These are phyloP conservation scores for Cavenderia fasciculata DNA, from an alignment of 78 protist species.

Conservation along the genomic window DNA sequence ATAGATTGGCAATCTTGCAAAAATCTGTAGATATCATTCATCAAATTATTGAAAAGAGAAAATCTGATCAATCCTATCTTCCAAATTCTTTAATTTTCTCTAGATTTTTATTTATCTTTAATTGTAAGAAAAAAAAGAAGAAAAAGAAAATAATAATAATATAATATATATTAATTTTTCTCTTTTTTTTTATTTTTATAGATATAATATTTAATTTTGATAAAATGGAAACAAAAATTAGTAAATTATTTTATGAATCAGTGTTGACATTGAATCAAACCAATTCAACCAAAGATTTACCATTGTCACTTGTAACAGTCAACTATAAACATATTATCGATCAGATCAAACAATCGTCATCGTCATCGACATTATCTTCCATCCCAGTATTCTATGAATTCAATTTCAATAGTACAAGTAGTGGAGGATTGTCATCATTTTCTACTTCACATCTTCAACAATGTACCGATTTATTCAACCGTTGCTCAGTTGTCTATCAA, in stretches of 20 bases:
- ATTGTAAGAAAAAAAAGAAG: not conserved
- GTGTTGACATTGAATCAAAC: not conserved
- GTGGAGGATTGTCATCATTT: not conserved
- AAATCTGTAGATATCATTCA: not conserved
- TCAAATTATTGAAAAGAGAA: not conserved
- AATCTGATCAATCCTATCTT: not conserved
- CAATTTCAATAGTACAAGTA: not conserved
- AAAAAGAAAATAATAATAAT: not conserved
- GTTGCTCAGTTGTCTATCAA: not conserved
- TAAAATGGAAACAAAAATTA: not conserved
- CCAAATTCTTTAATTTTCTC: conserved; percentile 44
- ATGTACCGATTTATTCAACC: not conserved
- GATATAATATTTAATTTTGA: conserved; percentile 31
- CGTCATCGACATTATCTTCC: not conserved
- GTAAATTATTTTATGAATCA: not conserved
- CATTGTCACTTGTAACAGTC: not conserved
- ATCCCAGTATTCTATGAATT: conserved; percentile 11
- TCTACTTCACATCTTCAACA: not conserved
- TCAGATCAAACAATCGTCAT: not conserved
- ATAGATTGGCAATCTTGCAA: conserved; percentile 23
- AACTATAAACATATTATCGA: not conserved
- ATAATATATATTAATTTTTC: not conserved
- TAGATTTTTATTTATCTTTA: conserved; percentile 13
- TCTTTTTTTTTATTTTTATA: not conserved
- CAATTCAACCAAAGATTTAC: not conserved